Conservation (phyloP, 202 grass and related monocot genomes). For the Panicum hallii region DNA sequence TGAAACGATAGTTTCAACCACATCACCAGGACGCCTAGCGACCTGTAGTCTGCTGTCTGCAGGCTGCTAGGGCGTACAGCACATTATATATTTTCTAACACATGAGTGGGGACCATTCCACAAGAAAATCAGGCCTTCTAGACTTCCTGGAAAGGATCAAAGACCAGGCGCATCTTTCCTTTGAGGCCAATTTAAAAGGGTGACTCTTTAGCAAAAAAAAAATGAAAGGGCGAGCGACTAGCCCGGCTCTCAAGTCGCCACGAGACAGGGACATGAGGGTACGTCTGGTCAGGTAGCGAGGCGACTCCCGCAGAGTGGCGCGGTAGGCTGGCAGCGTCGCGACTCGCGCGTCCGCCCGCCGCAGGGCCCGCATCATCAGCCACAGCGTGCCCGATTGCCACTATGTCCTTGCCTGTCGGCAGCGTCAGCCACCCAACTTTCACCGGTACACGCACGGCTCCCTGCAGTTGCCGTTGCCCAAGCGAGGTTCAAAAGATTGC, state of each 20-base stretch:
- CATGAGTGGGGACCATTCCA: neutral
- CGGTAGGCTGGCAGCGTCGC: slow-evolving; percentile 35
- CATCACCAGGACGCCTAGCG: too few species aligned
- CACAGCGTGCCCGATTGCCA: neutral
- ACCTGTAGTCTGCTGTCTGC: too few species aligned
- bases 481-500: neutral
- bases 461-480: neutral
- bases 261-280: neutral
- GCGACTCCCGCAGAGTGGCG: neutral
- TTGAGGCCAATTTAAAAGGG: neutral
- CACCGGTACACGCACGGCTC: slow-evolving; percentile 6
- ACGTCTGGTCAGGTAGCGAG: neutral
- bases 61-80: too few species aligned
- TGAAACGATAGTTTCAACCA: too few species aligned
- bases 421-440: slow-evolving; percentile 38
- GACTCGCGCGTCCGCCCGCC: neutral
- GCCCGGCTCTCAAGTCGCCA: neutral
- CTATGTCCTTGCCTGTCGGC: neutral
- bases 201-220: too few species aligned
- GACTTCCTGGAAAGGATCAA: neutral
- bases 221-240: too few species aligned
- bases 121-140: neutral
- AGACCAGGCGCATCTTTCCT: neutral
- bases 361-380: neutral
- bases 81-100: too few species aligned